Evolutionary conservation across 2,329 filamentous ascomycete species (phyloP).

Genomic region (Pseudocercospora fuligena): DNA sequence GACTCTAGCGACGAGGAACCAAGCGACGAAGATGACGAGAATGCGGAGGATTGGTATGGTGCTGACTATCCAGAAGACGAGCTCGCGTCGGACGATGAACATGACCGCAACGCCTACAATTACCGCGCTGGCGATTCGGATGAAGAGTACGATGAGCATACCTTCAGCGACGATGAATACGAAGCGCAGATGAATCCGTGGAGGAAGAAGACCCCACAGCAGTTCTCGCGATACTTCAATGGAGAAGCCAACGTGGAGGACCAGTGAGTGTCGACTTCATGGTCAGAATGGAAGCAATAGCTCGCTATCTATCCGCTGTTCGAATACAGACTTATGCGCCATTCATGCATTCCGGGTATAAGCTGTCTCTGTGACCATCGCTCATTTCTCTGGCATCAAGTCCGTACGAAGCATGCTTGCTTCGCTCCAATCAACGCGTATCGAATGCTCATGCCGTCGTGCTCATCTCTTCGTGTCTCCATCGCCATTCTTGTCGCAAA

Average conservation of each 20-base stretch:
- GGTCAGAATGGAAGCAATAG: not conserved
- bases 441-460: not conserved
- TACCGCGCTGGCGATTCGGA: constrained; percentile 45
- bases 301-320: constrained; percentile 1
- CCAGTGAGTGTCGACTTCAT: not conserved
- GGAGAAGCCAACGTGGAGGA: constrained; percentile 17
- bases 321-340: not conserved
- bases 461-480: not conserved
- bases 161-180: constrained; percentile 38
- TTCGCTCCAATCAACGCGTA: not conserved
- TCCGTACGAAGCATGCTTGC: not conserved
- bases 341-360: not conserved
- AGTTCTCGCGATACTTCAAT: constrained; percentile 31
- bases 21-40: constrained; percentile 67
- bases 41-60: constrained; percentile 77
- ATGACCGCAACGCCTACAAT: constrained; percentile 51
- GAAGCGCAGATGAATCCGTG: constrained; percentile 39
- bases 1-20: constrained; percentile 57
- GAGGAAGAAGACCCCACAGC: constrained; percentile 33
- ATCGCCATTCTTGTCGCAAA: not conserved
- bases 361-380: not conserved
- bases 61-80: constrained; percentile 83
- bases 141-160: constrained; percentile 45
- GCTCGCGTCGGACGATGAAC: constrained; percentile 72
- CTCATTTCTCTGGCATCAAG: not conserved